Evolutionary conservation across 2,329 filamentous ascomycete species (phyloP).

Genomic region (Coniochaeta sp.): DNA sequence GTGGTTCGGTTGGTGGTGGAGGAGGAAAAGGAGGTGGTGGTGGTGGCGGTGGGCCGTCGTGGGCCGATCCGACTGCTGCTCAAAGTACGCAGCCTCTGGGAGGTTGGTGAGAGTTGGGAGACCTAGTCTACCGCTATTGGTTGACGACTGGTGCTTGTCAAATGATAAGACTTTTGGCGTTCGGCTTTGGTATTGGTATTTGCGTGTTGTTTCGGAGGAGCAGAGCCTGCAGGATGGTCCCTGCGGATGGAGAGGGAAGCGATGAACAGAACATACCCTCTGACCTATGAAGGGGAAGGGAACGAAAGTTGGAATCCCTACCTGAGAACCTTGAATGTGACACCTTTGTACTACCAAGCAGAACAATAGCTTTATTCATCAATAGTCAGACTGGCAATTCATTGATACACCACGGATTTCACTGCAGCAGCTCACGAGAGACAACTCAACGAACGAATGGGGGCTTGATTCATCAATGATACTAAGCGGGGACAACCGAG

Average conservation of each 20-base stretch:
- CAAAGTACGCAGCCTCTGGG: background rate
- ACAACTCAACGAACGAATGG: background rate
- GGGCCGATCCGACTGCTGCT: constrained; percentile 2
- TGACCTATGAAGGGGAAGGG: too few species aligned
- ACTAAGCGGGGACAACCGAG: background rate
- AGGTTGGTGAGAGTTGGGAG: background rate
- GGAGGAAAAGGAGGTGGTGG: background rate
- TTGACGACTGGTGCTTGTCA: background rate
- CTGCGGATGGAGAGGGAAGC: background rate
- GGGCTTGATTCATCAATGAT: background rate
- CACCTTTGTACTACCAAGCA: too few species aligned
- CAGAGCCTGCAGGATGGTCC: background rate
- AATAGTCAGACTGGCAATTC: too few species aligned
- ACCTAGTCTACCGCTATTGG: background rate
- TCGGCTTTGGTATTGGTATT: background rate
- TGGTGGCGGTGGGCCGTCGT: background rate
- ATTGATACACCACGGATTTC: too few species aligned
- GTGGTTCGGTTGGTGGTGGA: background rate
- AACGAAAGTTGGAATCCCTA: too few species aligned
- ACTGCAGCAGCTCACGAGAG: background rate
- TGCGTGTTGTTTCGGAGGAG: background rate
- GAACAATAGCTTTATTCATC: too few species aligned
- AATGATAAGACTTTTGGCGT: background rate
- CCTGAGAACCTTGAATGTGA: too few species aligned
- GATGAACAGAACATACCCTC: background rate